Conservation (phyloP, 495 filamentous ascomycete species). For the Neurospora sp. region DNA sequence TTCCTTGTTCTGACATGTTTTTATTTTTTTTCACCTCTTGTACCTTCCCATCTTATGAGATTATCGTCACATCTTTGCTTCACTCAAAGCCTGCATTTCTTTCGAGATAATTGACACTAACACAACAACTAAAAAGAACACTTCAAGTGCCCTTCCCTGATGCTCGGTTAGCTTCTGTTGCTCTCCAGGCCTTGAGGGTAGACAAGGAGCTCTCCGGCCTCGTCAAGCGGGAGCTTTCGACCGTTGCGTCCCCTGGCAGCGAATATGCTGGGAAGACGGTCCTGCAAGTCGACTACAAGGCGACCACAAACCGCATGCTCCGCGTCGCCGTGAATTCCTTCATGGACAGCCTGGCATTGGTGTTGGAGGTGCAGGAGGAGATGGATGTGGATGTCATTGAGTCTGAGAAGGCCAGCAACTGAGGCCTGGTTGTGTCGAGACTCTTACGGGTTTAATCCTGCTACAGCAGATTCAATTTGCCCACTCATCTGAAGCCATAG, state of each 20-base stretch:
- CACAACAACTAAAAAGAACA: conserved; percentile 40
- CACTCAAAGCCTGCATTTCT: background rate
- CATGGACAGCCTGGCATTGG: conserved; percentile 78
- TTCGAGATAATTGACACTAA: background rate
- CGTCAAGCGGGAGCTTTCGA: conserved; percentile 61
- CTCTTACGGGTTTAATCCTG: background rate
- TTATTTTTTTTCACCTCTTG: background rate
- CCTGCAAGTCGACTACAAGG: conserved; percentile 68
- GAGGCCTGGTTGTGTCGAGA: background rate
- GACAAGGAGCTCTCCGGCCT: conserved; percentile 81
- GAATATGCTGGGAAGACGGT: conserved; percentile 39
- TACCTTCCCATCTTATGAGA: background rate
- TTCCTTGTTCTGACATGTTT: background rate
- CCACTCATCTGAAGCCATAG: background rate
- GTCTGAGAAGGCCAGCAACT: background rate
- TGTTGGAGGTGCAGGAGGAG: conserved; percentile 79
- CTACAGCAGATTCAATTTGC: background rate
- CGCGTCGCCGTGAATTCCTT: conserved; percentile 97
- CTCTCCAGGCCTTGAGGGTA: conserved; percentile 67
- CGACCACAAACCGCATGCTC: conserved; percentile 92
- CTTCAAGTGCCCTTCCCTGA: conserved; percentile 80
- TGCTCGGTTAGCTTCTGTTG: conserved; percentile 64
- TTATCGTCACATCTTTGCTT: background rate
- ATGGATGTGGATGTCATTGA: conserved; percentile 75
- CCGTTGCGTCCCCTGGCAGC: conserved; percentile 28